phyloP scores from a whole-genome alignment of 2,329 filamentous ascomycete species.

The Epichloe baconii region DNA sequence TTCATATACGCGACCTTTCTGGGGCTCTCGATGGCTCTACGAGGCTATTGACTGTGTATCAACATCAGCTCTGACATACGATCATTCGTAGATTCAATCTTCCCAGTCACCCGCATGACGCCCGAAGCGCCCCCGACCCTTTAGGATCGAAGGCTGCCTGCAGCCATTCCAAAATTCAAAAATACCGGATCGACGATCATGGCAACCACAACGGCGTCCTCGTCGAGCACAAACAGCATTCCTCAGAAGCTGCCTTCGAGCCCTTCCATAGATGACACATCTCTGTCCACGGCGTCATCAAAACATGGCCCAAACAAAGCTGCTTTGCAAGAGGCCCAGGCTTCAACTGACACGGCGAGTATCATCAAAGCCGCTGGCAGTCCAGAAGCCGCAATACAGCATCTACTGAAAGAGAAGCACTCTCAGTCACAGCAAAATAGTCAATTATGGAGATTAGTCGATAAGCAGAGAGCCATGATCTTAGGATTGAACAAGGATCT shows the following conservation, averaged over 20 bases:
- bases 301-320: constrained; percentile 37
- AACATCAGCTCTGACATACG: background rate
- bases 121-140: constrained; percentile 30
- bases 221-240: constrained; percentile 25
- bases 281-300: constrained; percentile 64
- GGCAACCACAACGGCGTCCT: constrained; percentile 29
- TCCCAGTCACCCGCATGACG: constrained; percentile 33
- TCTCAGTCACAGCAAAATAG: constrained; percentile 78
- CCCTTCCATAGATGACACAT: constrained; percentile 77
- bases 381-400: constrained; percentile 76
- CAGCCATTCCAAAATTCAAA: constrained; percentile 21
- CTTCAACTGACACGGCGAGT: constrained; percentile 60
- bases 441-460: constrained; percentile 88
- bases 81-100: constrained; percentile 14
- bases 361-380: constrained; percentile 78
- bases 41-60: too few species aligned
- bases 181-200: constrained; percentile 28
- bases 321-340: constrained; percentile 44
- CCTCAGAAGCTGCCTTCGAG: constrained; percentile 47
- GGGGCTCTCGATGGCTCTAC: too few species aligned
- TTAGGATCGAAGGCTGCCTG: constrained; percentile 29
- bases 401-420: constrained; percentile 83
- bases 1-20: too few species aligned
- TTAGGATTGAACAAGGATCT: constrained; percentile 88
- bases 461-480: constrained; percentile 92